phyloP scores from a whole-genome alignment of 2,329 filamentous ascomycete genomes.

The Xylaria sp. region DNA sequence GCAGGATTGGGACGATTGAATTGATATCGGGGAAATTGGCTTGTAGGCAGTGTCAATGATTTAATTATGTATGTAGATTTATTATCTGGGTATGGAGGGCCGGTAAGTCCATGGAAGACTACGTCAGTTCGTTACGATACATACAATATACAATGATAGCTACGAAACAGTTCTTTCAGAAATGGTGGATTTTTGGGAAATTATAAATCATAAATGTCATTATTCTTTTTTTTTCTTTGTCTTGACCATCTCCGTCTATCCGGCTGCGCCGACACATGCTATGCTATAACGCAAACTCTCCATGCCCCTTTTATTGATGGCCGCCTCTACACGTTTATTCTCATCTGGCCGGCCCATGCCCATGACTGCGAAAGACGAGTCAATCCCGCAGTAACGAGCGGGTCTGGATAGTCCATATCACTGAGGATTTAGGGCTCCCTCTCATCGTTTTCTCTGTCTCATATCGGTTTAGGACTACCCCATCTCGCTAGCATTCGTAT shows the following conservation, averaged over 20 bases:
- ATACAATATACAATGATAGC: neutral
- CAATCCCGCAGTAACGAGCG: no score
- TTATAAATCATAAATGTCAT: constrained; percentile 5
- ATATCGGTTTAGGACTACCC: neutral
- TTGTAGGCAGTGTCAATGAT: neutral
- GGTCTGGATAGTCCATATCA: neutral
- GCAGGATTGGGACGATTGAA: constrained; percentile 20
- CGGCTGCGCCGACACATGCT: neutral
- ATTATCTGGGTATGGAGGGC: neutral
- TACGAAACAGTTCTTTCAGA: neutral
- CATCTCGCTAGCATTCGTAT: neutral
- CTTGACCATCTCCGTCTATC: constrained; percentile 6
- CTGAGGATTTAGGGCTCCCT: neutral
- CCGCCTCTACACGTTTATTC: neutral
- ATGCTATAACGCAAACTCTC: neutral
- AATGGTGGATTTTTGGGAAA: no score
- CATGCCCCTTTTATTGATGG: neutral
- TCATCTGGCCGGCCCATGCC: neutral
- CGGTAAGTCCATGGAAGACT: neutral
- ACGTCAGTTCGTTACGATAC: neutral
- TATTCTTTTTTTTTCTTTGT: constrained; percentile 9
- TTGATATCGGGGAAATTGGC: constrained; percentile 3
- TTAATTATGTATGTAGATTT: constrained; percentile 7
- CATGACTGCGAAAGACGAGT: neutral
- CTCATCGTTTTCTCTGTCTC: neutral